phyloP scores from a whole-genome alignment of 169 alveolate genomes.

The Eimeria acervulina region DNA sequence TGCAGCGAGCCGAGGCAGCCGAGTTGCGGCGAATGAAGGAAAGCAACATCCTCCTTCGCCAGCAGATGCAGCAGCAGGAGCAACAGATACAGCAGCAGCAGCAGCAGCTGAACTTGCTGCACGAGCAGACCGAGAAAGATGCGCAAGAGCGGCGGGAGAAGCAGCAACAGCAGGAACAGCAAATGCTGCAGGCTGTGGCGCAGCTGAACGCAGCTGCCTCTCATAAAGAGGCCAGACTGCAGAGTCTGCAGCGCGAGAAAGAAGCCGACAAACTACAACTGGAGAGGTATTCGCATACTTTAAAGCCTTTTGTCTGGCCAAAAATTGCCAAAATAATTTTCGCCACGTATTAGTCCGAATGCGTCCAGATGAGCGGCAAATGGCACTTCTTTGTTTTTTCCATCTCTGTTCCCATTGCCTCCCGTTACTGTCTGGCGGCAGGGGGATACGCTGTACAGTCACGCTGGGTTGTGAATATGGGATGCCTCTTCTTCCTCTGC shows the following conservation, averaged over 20 bases:
- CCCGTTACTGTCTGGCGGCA: background rate
- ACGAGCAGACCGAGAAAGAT: slow-evolving; percentile 42
- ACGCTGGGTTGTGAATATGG: background rate
- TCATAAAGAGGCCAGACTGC: slow-evolving; percentile 48
- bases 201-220: slow-evolving; percentile 60
- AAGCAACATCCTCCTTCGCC: slow-evolving; percentile 29
- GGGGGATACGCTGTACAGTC: background rate
- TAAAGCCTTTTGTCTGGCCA: background rate
- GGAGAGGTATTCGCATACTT: background rate
- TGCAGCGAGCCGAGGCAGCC: slow-evolving; percentile 13
- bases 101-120: slow-evolving; percentile 29
- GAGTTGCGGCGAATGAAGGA: background rate
- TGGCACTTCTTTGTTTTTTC: background rate
- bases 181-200: slow-evolving; percentile 49
- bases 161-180: slow-evolving; percentile 62
- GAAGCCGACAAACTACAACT: slow-evolving; percentile 57
- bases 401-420: background rate
- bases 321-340: background rate
- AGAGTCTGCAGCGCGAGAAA: slow-evolving; percentile 45
- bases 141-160: slow-evolving; percentile 42
- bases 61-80: slow-evolving; percentile 50
- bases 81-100: slow-evolving; percentile 17
- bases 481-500: background rate
- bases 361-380: background rate
- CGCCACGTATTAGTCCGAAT: background rate